Conservation (phyloP, 1,284 basidiomycete species). For the Ustilago sp. region DNA sequence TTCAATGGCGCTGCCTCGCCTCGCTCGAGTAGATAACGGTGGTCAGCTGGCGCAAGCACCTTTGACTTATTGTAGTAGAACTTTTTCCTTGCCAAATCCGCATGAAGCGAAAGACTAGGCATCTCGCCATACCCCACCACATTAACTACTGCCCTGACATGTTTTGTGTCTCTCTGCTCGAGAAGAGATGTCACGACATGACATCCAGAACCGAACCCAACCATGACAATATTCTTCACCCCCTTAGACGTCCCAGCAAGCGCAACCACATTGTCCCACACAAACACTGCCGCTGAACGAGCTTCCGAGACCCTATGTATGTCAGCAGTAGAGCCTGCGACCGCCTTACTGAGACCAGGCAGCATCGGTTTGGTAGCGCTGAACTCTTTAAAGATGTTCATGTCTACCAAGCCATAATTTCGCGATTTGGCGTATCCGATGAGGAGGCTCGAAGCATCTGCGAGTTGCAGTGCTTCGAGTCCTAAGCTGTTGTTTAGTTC, state of each 20-base stretch:
- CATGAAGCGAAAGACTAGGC: conserved; percentile 20
- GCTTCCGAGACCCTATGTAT: neutral
- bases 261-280: conserved; percentile 97
- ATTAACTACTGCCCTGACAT: conserved; percentile 49
- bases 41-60: conserved; percentile 39
- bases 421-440: conserved; percentile 80
- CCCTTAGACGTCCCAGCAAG: conserved; percentile 63
- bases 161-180: conserved; percentile 71
- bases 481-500: neutral
- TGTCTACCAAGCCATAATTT: conserved; percentile 82
- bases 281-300: conserved; percentile 72
- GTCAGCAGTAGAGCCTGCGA: neutral
- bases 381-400: conserved; percentile 84
- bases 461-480: conserved; percentile 44
- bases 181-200: conserved; percentile 80
- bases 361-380: conserved; percentile 57
- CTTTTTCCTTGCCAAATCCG: conserved; percentile 24
- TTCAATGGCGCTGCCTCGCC: conserved; percentile 28
- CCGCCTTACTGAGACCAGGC: neutral
- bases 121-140: conserved; percentile 53
- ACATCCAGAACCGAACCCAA: conserved; percentile 88
- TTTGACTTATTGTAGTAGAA: conserved; percentile 40
- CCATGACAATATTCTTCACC: conserved; percentile 79
- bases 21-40: conserved; percentile 28
- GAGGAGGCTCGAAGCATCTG: conserved; percentile 85